phyloP scores from a whole-genome alignment of 148 eudicot genomes.

The Cornus controversa region DNA sequence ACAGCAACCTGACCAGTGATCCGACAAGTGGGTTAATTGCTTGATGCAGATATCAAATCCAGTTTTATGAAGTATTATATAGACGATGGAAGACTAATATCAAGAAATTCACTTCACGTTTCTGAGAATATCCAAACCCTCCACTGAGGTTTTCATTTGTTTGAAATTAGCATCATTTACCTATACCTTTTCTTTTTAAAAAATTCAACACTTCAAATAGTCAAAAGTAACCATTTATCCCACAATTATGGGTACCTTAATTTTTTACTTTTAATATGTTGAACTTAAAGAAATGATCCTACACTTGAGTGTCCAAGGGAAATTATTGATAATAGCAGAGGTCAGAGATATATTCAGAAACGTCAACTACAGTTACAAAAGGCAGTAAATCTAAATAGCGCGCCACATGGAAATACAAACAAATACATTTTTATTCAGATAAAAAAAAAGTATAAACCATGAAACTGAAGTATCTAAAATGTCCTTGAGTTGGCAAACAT shows the following conservation, averaged over 20 bases:
- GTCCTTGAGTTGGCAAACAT: too few relatives aligned
- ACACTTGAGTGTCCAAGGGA: background rate
- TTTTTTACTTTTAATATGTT: background rate
- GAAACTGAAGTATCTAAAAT: background rate
- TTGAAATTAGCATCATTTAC: background rate
- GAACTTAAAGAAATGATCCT: background rate
- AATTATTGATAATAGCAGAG: background rate
- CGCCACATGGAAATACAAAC: background rate
- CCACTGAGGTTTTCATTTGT: background rate
- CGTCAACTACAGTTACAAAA: background rate
- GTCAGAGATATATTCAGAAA: background rate
- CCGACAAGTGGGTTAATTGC: background rate
- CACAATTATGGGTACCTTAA: background rate
- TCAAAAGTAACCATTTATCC: background rate
- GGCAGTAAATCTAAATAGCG: background rate
- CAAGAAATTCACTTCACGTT: background rate
- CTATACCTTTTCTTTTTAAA: background rate
- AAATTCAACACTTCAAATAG: background rate
- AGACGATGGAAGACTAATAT: constrained; percentile 2
- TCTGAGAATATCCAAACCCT: background rate
- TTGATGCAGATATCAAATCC: background rate
- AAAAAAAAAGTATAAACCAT: background rate
- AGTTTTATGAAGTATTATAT: background rate
- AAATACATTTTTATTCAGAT: background rate
- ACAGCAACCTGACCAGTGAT: background rate